Evolutionary conservation across 106 monocot genomes (phyloP), one percentile per base, ranked within the genome.

Genomic region (Xerophyta viscosa): DNA sequence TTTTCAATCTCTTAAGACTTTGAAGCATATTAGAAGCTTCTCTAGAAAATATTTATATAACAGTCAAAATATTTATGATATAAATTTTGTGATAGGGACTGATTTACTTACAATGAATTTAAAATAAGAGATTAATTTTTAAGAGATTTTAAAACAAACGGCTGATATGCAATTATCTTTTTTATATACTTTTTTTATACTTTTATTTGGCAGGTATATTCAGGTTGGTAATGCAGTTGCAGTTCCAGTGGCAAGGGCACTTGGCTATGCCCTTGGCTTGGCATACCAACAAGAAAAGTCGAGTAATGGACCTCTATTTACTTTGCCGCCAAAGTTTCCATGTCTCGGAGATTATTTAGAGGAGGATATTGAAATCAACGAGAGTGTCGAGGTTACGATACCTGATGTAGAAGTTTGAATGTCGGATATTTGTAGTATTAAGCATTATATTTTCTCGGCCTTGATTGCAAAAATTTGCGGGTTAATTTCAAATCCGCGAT

Each of bases 171-270:
- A 48, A 13, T 20, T 7, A 17, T 29, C 1, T 23, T 0, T 0
- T 60, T 24, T 46, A 28, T 0, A 20, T 46, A 23, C 8, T 39
- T 13, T 11, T 1, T 19, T 24, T 15, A n/a, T 22, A 24, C 24
- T 11, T 24, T 24, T 12, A 24, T 20, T 15, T 46, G n/a, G 6
- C 42, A 80, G 85, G 19, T 80, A 85, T 20, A 82, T 76, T 6
- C 91, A 92, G 71, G 78, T 92, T 12, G 92, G 92, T 1, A 92
- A 92, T 67, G 92, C 87, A 7, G 87, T 92, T 4, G 87, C 92
- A 1, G 67, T 92, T 0, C 92, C 92, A 9, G 92, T 92, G 18
- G 66, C 86, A 19, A 52, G 83, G 14, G 92, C 77, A 12, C 60
- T 92, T 3, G 92, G 92, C 0, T 82, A 59, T 60, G 66, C 65